These are phyloP conservation scores for Nepenthes gracilis DNA, from an alignment of 148 eudicot genomes.

Conservation along the genomic window DNA sequence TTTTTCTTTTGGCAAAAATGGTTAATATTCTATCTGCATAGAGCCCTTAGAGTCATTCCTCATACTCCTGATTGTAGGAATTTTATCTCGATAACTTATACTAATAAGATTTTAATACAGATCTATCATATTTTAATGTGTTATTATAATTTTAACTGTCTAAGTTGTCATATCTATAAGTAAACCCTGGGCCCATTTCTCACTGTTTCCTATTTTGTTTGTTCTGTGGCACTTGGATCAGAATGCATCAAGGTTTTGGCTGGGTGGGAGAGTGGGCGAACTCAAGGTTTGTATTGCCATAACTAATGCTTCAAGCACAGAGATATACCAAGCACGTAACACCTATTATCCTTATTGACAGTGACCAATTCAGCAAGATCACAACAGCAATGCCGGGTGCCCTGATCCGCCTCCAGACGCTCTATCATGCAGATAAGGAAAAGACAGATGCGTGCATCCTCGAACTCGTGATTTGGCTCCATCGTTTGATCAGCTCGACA, in stretches of 20 bases:
- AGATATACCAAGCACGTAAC: neutral
- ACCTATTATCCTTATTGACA: constrained; percentile 7
- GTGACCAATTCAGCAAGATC: constrained; percentile 65
- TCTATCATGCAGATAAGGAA: constrained; percentile 70
- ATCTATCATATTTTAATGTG: too few relatives aligned
- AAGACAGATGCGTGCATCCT: constrained; percentile 61
- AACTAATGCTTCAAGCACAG: neutral
- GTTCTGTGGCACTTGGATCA: constrained; percentile 15
- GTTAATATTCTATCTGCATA: too few relatives aligned
- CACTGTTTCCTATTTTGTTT: constrained; percentile 1
- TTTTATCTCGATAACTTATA: too few relatives aligned
- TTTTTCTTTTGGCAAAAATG: too few relatives aligned
- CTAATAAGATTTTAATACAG: too few relatives aligned
- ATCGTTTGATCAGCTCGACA: constrained; percentile 47
- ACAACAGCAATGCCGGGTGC: constrained; percentile 19
- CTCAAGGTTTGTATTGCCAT: constrained; percentile 30
- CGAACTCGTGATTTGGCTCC: constrained; percentile 55
- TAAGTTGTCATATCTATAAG: too few relatives aligned
- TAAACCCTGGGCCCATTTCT: neutral
- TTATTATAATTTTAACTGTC: too few relatives aligned
- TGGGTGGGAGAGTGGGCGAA: constrained; percentile 99
- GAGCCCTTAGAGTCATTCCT: too few relatives aligned
- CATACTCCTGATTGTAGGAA: too few relatives aligned
- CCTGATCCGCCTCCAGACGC: constrained; percentile 67
- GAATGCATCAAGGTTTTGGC: constrained; percentile 95